Evolutionary conservation across 2,329 filamentous ascomycete genomes (phyloP).

Genomic region (Aspergillus brasiliensis): DNA sequence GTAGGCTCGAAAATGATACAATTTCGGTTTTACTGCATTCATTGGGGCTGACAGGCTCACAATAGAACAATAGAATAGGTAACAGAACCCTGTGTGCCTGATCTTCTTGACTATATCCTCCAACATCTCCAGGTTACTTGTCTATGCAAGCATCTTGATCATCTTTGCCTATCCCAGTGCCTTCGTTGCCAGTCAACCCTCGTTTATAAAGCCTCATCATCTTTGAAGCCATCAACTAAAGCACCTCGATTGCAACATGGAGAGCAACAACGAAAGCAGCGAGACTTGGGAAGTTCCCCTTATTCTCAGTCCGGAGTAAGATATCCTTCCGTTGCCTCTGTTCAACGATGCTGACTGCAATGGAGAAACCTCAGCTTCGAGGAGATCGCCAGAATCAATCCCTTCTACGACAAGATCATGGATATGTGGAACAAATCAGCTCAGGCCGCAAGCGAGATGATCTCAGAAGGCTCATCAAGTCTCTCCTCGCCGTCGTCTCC

Average conservation of each 20-base stretch:
- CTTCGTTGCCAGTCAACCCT: background rate
- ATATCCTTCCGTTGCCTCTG: background rate
- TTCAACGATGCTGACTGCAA: slow-evolving; percentile 12
- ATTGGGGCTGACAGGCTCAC: too few species aligned
- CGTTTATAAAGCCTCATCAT: background rate
- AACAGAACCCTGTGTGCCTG: background rate
- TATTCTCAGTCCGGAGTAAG: slow-evolving; percentile 32
- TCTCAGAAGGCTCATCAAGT: slow-evolving; percentile 18
- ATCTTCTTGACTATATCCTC: background rate
- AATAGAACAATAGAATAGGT: background rate
- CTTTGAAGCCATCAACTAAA: background rate
- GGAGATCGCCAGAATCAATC: slow-evolving; percentile 31
- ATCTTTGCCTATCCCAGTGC: background rate
- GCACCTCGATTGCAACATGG: background rate
- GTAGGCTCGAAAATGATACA: too few species aligned
- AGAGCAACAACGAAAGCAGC: background rate
- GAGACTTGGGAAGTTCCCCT: slow-evolving; percentile 31
- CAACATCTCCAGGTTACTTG: background rate
- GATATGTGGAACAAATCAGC: slow-evolving; percentile 23
- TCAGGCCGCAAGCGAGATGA: slow-evolving; percentile 10
- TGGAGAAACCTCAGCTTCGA: slow-evolving; percentile 26
- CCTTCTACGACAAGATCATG: slow-evolving; percentile 27
- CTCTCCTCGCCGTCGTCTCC: slow-evolving; percentile 20
- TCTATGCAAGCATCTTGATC: background rate
- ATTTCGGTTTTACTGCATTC: background rate